These are phyloP conservation scores for Hirschfeldia incana DNA, from an alignment of 345 rosid species.

Conservation along the genomic window DNA sequence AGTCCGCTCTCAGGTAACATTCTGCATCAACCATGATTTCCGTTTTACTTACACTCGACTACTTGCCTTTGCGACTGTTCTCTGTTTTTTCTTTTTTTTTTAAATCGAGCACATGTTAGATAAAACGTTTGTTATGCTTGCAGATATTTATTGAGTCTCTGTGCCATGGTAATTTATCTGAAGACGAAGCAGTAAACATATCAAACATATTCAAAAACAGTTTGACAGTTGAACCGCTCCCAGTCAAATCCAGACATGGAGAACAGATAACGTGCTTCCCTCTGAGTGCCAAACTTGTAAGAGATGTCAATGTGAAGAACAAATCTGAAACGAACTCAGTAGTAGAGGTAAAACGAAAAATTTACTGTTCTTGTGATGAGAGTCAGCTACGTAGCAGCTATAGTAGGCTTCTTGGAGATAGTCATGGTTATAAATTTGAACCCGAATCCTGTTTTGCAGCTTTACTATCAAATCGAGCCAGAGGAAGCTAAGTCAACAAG, in stretches of 20 bases:
- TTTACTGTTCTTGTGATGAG: slow-evolving; percentile 12
- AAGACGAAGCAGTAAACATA: slow-evolving; percentile 66
- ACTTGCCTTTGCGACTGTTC: slow-evolving; percentile 7
- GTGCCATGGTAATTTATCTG: slow-evolving; percentile 89
- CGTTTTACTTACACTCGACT: background rate
- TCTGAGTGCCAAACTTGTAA: slow-evolving; percentile 65
- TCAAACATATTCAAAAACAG: slow-evolving; percentile 65
- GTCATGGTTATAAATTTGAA: slow-evolving; percentile 28
- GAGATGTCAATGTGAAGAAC: slow-evolving; percentile 85
- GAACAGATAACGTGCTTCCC: slow-evolving; percentile 75
- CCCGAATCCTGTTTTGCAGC: slow-evolving; percentile 50
- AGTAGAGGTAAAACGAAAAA: slow-evolving; percentile 61
- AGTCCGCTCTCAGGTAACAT: slow-evolving; percentile 82
- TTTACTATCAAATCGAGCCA: slow-evolving; percentile 91
- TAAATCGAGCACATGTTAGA: background rate
- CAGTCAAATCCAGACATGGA: slow-evolving; percentile 66
- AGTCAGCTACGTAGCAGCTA: slow-evolving; percentile 11
- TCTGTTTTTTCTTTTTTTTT: slow-evolving; percentile 10
- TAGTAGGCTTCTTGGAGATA: slow-evolving; percentile 13
- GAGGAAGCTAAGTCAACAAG: slow-evolving; percentile 65
- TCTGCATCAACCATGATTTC: slow-evolving; percentile 6
- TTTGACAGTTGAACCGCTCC: slow-evolving; percentile 63
- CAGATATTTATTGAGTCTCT: slow-evolving; percentile 89
- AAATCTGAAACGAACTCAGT: slow-evolving; percentile 87
- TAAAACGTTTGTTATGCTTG: slow-evolving; percentile 9